Percentiles rank a stretch among this genome's conserved stretches.
phyloP scores from a whole-genome alignment of 2,329 filamentous ascomycete genomes.

The Cercospora sojina region DNA sequence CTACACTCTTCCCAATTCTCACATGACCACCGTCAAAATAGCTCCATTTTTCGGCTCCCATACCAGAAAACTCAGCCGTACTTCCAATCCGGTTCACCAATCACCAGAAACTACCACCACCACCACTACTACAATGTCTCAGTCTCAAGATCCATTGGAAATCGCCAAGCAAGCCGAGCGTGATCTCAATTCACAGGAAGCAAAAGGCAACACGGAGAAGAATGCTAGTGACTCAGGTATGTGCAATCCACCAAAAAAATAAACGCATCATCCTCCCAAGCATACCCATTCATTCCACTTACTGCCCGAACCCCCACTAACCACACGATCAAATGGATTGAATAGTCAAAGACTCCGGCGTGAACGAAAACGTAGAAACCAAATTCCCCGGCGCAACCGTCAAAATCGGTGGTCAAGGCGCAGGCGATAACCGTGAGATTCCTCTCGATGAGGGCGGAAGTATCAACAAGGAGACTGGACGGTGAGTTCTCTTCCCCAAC shows the following conservation, averaged over 20 bases:
- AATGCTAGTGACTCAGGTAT: conserved; percentile 22
- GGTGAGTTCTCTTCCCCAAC: conserved; percentile 36
- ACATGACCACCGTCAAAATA: neutral
- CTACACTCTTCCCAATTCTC: neutral
- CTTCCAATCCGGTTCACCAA: neutral
- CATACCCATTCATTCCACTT: too few species aligned
- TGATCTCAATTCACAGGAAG: conserved; percentile 49
- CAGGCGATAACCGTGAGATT: conserved; percentile 50
- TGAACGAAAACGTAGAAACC: conserved; percentile 43
- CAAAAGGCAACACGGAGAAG: conserved; percentile 28
- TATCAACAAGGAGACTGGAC: conserved; percentile 43
- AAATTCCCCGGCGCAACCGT: conserved; percentile 50
- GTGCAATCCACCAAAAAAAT: neutral
- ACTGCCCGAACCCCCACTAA: too few species aligned
- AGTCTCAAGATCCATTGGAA: conserved; percentile 44
- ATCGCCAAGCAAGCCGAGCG: conserved; percentile 51
- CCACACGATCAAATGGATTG: neutral
- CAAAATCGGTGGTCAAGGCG: conserved; percentile 47
- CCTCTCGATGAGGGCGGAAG: conserved; percentile 49
- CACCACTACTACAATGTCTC: conserved; percentile 42
- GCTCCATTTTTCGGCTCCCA: conserved; percentile 7
- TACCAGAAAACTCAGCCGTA: conserved; percentile 3
- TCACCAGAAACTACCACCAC: conserved; percentile 13
- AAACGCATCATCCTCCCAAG: too few species aligned
- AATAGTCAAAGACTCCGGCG: conserved; percentile 48